These are phyloP conservation scores for Schoenoplectus triqueter DNA, from an alignment of 202 grass and related monocot genomes.

Conservation along the genomic window DNA sequence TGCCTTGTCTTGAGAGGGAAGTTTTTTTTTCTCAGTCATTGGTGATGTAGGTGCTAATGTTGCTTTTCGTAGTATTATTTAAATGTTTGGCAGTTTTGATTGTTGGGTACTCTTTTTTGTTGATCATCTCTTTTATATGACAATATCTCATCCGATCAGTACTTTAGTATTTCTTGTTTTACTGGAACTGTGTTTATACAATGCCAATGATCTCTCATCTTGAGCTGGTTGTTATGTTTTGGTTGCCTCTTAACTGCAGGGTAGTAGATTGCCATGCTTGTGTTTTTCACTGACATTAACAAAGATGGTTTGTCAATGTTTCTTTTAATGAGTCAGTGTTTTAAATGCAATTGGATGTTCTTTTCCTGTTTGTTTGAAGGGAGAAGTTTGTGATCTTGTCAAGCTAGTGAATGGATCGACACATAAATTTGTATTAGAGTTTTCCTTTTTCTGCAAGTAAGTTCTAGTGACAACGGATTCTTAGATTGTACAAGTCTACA, in stretches of 20 bases:
- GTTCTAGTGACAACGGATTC: too few species aligned
- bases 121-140: not conserved
- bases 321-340: not conserved
- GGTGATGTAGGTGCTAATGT: not conserved
- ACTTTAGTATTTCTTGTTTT: not conserved
- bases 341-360: not conserved
- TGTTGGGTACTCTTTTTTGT: not conserved
- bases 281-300: not conserved
- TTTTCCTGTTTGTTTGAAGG: too few species aligned
- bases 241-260: not conserved
- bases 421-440: too few species aligned
- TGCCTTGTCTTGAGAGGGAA: not conserved
- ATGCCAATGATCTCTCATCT: not conserved
- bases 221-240: not conserved
- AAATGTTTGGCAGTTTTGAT: not conserved
- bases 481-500: too few species aligned
- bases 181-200: not conserved
- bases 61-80: constrained; percentile 2
- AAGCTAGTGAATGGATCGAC: too few species aligned
- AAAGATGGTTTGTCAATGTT: not conserved
- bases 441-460: too few species aligned
- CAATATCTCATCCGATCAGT: not conserved
- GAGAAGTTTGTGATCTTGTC: too few species aligned
- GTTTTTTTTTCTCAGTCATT: not conserved
- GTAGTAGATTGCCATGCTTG: not conserved